A percentile compares a stretch with the other conserved stretches of the same genome.
These are phyloP conservation scores for Gillenia trifoliata DNA, from an alignment of 306 rosid genomes.

Conservation along the genomic window DNA sequence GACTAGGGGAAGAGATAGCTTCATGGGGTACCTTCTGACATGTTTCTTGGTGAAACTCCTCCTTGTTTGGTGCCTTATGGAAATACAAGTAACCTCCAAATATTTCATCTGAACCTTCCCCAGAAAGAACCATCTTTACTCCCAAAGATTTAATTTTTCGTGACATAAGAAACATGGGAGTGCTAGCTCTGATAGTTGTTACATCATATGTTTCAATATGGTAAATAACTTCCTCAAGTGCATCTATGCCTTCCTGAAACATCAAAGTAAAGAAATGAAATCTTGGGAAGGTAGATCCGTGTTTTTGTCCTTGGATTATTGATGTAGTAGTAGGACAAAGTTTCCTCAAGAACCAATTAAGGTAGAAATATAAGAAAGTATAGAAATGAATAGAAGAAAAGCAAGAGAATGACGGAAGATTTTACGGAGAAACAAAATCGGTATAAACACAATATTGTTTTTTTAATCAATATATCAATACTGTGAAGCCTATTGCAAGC, in stretches of 20 bases:
- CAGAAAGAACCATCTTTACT: constrained; percentile 99
- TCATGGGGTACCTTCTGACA: constrained; percentile 62
- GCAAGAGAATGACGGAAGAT: neutral
- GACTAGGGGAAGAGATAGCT: neutral
- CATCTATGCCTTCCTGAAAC: constrained; percentile 95
- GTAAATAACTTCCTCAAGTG: constrained; percentile 94
- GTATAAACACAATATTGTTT: neutral
- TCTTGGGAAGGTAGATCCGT: neutral
- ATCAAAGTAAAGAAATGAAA: constrained; percentile 19
- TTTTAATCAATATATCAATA: neutral
- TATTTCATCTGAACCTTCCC: constrained; percentile 98
- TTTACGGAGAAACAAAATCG: neutral
- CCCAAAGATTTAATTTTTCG: constrained; percentile 95
- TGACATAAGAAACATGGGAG: constrained; percentile 99
- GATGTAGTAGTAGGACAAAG: neutral
- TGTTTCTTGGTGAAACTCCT: constrained; percentile 89
- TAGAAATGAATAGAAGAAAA: neutral
- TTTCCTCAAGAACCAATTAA: neutral
- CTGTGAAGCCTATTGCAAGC: neutral
- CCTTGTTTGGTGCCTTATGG: constrained; percentile 95
- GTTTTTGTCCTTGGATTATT: neutral
- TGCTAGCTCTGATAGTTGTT: constrained; percentile 94
- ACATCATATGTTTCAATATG: constrained; percentile 96
- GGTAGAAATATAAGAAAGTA: neutral
- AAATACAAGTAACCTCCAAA: constrained; percentile 97